These are phyloP conservation scores for Russula sp. DNA, from an alignment of 768 basidiomycete genomes.

Conservation along the genomic window DNA sequence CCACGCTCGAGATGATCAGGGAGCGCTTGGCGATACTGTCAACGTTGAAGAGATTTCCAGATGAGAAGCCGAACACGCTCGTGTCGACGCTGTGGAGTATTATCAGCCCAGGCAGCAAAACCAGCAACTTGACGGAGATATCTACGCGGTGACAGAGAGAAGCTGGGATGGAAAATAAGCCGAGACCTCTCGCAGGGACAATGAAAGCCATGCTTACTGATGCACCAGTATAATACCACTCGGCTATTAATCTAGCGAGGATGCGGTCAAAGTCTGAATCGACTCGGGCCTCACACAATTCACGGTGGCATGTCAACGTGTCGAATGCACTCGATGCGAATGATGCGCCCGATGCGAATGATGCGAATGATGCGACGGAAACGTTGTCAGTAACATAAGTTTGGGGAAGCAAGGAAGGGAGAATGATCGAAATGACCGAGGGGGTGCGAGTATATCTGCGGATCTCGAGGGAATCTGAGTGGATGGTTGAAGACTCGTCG, in stretches of 20 bases:
- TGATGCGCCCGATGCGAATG: conserved; percentile 21
- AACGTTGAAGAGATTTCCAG: conserved; percentile 46
- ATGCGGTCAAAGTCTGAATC: conserved; percentile 50
- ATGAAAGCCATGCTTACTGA: not conserved
- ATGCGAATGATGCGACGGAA: conserved; percentile 30
- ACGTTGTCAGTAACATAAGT: conserved; percentile 33
- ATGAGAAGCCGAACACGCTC: conserved; percentile 55
- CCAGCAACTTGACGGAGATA: not conserved
- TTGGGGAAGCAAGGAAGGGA: conserved; percentile 20
- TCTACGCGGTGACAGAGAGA: conserved; percentile 54
- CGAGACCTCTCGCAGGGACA: conserved; percentile 38
- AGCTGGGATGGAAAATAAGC: conserved; percentile 35
- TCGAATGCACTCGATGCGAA: conserved; percentile 33
- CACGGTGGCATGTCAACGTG: conserved; percentile 50
- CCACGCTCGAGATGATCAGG: conserved; percentile 35
- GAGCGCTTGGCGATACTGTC: conserved; percentile 42
- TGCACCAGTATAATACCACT: conserved; percentile 32
- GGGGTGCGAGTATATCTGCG: not conserved
- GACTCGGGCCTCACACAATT: conserved; percentile 41
- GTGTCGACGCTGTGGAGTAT: conserved; percentile 36
- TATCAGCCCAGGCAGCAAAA: conserved; percentile 6
- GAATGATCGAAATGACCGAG: conserved; percentile 10
- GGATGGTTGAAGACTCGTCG: not conserved
- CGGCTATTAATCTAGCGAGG: conserved; percentile 43
- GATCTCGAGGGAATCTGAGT: conserved; percentile 21